Base-by-base conservation (phyloP, 495 filamentous ascomycete genomes). In the Aspergillus biplanus region DNA sequence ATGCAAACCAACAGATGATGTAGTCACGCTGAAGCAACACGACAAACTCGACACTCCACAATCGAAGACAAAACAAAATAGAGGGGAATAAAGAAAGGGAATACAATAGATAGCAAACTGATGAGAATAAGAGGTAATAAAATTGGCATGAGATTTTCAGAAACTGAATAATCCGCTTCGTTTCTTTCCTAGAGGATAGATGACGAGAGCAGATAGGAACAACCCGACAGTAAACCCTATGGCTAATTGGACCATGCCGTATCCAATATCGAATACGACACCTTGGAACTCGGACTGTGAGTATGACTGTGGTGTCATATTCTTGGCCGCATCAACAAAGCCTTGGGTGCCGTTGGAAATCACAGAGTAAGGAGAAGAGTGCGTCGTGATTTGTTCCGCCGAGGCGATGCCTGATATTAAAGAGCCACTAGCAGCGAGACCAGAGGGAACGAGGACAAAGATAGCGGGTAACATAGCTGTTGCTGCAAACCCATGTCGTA, bases 191-290 rank as follows among this genome's bases (percentile, higher is more conserved):
- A 96, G 80, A 1, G 94, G 93, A 82, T 98, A 98, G 5, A 97
- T 88, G 31, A 97, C 79, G 64, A 97, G 70, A 4, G 92, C 91
- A 56, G 91, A 92, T 53, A 96, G 76, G 69, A 96, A 97, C 35
- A 98, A 75, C 7, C 94, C 94, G 3, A 97, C 92, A 3, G 92
- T 94, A 64, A 96, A 96, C 31, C 91, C 94, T 70, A 97, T 93
- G 6, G 94, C 93, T 13, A 97, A 86, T 70, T 97, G 91, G 52
- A 98, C 87, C 80, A 98, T 95, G 42, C 85, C 89, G 65, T 90
- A 93, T 21, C 90, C 86, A 37, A 98, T 90, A 63, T 91, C 94
- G 57, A 94, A 91, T 7, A 92, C 91, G 54, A 92, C 86, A 11
- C 76, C 71, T 39, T 75, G 69, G 59, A 68, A 73, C 57, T 76